Percentiles rank a stretch among this genome's conserved stretches.
Conservation (phyloP, 163 green algal genomes). For the Prototheca wickerhamii region DNA sequence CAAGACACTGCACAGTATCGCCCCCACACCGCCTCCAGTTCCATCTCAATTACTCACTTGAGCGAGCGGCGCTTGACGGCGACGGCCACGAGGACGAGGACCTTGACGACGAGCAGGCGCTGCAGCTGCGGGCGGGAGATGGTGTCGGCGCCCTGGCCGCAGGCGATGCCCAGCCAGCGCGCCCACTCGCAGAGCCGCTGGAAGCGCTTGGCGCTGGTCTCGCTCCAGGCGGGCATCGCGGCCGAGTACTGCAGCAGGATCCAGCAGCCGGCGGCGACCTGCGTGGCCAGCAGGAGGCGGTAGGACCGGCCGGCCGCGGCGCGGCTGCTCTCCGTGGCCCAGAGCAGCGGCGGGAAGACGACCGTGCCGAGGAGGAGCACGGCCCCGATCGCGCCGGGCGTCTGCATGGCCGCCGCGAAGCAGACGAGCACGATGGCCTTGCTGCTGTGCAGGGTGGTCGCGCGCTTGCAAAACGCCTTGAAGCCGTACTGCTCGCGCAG, state of each 20-base stretch:
- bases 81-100: constrained; percentile 28
- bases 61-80: constrained; percentile 17
- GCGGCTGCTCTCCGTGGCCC: background rate
- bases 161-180: constrained; percentile 1
- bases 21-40: background rate
- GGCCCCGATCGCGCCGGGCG: constrained; percentile 34
- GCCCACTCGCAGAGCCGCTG: background rate
- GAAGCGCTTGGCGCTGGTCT: background rate
- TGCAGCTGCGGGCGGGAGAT: constrained; percentile 7
- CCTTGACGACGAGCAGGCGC: constrained; percentile 25
- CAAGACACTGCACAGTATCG: background rate
- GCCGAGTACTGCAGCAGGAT: constrained; percentile 39
- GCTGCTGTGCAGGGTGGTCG: constrained; percentile 46
- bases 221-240: constrained; percentile 13
- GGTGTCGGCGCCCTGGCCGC: background rate
- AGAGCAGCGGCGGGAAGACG: background rate
- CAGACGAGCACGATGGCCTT: constrained; percentile 28
- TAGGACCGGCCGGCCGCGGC: background rate
- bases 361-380: constrained; percentile 15
- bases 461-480: constrained; percentile 30
- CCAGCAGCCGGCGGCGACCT: constrained; percentile 31
- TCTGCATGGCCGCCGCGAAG: constrained; percentile 40
- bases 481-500: constrained; percentile 21
- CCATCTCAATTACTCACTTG: constrained; percentile 28
- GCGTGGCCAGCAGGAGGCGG: background rate